Evolutionary conservation across 2,329 filamentous ascomycete species (phyloP).

Genomic region (Fusarium acutatum): DNA sequence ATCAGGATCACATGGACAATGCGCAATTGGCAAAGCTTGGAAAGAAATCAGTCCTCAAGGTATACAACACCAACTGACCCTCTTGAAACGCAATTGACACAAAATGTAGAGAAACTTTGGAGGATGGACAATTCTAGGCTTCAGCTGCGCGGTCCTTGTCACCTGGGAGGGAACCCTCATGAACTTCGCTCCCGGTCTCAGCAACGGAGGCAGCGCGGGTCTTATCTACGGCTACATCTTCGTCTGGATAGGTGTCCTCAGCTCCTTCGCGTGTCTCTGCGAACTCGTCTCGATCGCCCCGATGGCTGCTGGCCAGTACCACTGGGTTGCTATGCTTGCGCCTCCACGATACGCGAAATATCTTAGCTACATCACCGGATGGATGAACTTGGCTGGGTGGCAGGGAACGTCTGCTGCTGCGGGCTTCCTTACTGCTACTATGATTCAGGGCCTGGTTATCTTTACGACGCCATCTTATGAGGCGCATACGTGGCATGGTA

Average conservation of each 20-base stretch:
- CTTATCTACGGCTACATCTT: conserved; percentile 62
- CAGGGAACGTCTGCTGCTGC: conserved; percentile 38
- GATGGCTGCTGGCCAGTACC: conserved; percentile 35
- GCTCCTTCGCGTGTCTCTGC: conserved; percentile 35
- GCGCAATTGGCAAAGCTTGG: conserved; percentile 27
- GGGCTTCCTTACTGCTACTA: conserved; percentile 36
- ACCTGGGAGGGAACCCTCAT: conserved; percentile 42
- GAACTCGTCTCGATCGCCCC: conserved; percentile 38
- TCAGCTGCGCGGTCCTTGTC: conserved; percentile 40
- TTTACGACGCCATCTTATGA: conserved; percentile 31
- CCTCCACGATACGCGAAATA: conserved; percentile 43
- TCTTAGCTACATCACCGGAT: conserved; percentile 40
- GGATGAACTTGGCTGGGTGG: conserved; percentile 41
- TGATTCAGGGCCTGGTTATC: conserved; percentile 39
- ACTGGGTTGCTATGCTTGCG: conserved; percentile 39
- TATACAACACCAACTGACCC: not conserved
- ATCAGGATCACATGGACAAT: conserved; percentile 35
- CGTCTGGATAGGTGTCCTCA: conserved; percentile 56
- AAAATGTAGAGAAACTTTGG: conserved; percentile 34
- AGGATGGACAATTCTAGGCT: conserved; percentile 38
- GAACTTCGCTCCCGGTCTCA: conserved; percentile 38
- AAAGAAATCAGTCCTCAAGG: conserved; percentile 18
- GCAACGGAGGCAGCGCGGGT: conserved; percentile 45
- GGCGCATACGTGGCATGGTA: conserved; percentile 41
- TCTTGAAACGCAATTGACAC: not conserved